A percentile compares a stretch with the other conserved stretches of the same genome.
Evolutionary conservation across 306 rosid genomes (phyloP).

Genomic region (Mimosa bimucronata): DNA sequence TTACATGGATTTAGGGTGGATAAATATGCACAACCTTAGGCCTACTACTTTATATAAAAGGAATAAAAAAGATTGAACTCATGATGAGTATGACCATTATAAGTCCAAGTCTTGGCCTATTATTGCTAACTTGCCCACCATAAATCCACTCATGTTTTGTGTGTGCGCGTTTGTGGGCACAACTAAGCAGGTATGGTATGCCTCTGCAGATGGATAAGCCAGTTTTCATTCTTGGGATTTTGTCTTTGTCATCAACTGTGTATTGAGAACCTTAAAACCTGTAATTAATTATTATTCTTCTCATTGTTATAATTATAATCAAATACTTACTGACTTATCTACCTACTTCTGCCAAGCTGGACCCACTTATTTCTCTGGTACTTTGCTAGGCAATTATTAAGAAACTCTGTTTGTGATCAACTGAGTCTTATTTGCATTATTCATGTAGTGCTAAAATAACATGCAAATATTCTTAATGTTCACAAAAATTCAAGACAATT

Average conservation of each 20-base stretch:
- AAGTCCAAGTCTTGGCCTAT: background rate
- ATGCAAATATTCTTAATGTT: background rate
- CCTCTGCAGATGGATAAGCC: slow-evolving; percentile 35
- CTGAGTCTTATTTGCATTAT: background rate
- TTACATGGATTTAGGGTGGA: no score
- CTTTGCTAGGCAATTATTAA: background rate
- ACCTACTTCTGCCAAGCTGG: slow-evolving; percentile 17
- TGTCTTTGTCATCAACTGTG: slow-evolving; percentile 43
- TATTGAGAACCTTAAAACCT: slow-evolving; percentile 31
- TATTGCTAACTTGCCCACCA: slow-evolving; percentile 16
- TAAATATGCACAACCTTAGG: no score
- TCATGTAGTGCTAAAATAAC: background rate
- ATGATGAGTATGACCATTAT: slow-evolving; percentile 43
- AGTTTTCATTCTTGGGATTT: slow-evolving; percentile 28
- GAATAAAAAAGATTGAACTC: slow-evolving; percentile 15
- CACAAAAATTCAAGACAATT: background rate
- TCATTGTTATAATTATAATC: slow-evolving; percentile 26
- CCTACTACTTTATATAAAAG: no score
- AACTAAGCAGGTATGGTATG: slow-evolving; percentile 34
- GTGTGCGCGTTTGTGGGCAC: background rate
- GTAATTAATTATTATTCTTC: background rate
- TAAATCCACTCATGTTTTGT: slow-evolving; percentile 36
- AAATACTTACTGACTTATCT: slow-evolving; percentile 16
- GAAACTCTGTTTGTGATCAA: background rate
- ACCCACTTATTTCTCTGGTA: background rate